phyloP scores from a whole-genome alignment of 129 eudicot genomes.

The Gnaphalium uliginosum region DNA sequence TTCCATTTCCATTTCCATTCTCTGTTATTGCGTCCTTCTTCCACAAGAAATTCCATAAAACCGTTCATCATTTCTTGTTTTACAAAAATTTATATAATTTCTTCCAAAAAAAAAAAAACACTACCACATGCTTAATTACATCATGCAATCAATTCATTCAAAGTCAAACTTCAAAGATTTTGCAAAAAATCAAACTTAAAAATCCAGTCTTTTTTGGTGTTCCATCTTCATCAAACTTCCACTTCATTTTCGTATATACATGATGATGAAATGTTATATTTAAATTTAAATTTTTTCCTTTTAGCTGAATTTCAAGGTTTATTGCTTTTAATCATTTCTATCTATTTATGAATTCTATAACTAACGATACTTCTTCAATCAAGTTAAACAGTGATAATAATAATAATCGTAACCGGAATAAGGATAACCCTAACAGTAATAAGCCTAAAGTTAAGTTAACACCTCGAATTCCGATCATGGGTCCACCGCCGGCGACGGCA shows the following conservation, averaged over 20 bases:
- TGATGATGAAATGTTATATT: not conserved
- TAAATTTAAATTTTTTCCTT: not conserved
- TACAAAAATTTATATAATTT: not conserved
- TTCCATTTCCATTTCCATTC: slow-evolving; percentile 11
- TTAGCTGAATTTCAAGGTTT: slow-evolving; percentile 12
- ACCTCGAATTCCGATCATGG: slow-evolving; percentile 29
- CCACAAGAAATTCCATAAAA: slow-evolving; percentile 27
- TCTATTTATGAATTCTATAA: slow-evolving; percentile 21
- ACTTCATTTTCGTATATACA: not conserved
- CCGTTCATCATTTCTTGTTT: slow-evolving; percentile 11
- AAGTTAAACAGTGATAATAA: slow-evolving; percentile 29
- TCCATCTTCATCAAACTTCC: slow-evolving; percentile 23
- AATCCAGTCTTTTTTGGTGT: slow-evolving; percentile 28
- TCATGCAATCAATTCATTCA: slow-evolving; percentile 29
- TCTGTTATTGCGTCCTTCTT: slow-evolving; percentile 7
- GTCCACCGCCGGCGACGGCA: slow-evolving; percentile 17
- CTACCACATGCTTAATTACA: slow-evolving; percentile 17
- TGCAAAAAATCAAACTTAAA: slow-evolving; percentile 8
- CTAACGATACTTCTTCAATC: slow-evolving; percentile 12
- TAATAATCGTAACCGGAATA: slow-evolving; percentile 20
- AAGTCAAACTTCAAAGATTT: slow-evolving; percentile 29
- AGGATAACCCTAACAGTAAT: slow-evolving; percentile 13
- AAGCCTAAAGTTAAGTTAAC: slow-evolving; percentile 18
- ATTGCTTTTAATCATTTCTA: not conserved
- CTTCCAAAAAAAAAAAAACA: not conserved